Conservation (phyloP, 2,329 filamentous ascomycete species). For the Fulvia fulva region DNA sequence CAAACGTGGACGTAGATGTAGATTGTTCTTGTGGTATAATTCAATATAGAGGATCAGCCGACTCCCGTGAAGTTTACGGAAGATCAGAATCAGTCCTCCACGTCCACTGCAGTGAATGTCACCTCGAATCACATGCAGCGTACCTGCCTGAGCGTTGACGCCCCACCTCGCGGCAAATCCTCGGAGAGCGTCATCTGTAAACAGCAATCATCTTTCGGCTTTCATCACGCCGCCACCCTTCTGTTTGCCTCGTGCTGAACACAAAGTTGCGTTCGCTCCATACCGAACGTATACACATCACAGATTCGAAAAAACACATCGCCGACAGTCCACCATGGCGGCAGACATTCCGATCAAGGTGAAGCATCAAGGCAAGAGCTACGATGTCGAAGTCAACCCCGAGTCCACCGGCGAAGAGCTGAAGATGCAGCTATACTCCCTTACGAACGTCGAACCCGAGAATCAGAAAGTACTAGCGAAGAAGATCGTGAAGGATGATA, state of each 20-base stretch:
- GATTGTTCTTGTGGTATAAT: neutral
- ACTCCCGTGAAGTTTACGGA: too few relatives aligned
- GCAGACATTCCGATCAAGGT: constrained; percentile 57
- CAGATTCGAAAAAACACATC: neutral
- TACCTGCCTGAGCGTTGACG: neutral
- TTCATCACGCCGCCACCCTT: neutral
- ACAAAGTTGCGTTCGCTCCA: neutral
- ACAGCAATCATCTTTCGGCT: neutral
- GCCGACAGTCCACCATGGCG: constrained; percentile 25
- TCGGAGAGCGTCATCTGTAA: neutral
- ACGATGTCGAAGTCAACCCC: constrained; percentile 88
- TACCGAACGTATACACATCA: neutral
- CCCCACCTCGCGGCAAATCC: neutral
- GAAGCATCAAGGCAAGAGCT: constrained; percentile 92
- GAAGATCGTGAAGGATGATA: constrained; percentile 92
- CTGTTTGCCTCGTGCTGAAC: neutral
- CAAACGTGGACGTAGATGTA: too few relatives aligned
- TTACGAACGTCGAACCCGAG: constrained; percentile 93
- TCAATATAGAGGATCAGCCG: neutral
- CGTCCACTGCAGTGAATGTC: too few relatives aligned
- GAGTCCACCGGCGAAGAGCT: constrained; percentile 83
- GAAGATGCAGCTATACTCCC: constrained; percentile 91
- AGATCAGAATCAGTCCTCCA: too few relatives aligned
- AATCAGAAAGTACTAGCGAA: constrained; percentile 95
- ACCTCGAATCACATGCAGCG: neutral